A percentile compares a stretch with the other conserved stretches of the same genome.
These are phyloP conservation scores for Microbotryomycetes sp. DNA, from an alignment of 1,284 basidiomycete species.

Conservation along the genomic window DNA sequence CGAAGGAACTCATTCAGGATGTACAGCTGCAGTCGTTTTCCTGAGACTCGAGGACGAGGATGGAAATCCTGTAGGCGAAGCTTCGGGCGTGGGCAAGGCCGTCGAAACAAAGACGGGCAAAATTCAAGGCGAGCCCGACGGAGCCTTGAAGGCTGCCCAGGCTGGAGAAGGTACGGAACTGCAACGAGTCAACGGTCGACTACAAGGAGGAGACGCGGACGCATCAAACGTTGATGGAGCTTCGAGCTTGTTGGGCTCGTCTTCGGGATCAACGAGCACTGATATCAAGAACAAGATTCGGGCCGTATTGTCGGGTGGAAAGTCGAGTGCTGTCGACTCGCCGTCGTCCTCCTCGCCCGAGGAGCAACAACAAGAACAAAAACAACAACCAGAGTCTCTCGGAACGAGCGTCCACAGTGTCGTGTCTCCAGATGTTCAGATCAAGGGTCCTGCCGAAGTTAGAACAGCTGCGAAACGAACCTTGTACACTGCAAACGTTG, in stretches of 20 bases:
- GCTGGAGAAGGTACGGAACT: slow-evolving; percentile 10
- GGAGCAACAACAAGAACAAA: neutral
- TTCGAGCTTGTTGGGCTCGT: neutral
- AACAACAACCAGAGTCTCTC: neutral
- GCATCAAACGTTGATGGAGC: neutral
- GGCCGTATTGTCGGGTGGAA: slow-evolving; percentile 6
- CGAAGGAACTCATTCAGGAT: slow-evolving; percentile 90
- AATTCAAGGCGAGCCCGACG: slow-evolving; percentile 5
- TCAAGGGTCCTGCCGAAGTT: slow-evolving; percentile 19
- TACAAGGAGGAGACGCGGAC: neutral
- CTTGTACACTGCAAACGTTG: slow-evolving; percentile 93
- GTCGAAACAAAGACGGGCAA: slow-evolving; percentile 1
- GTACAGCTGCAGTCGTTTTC: slow-evolving; percentile 96
- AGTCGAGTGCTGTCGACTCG: neutral
- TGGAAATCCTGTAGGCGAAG: slow-evolving; percentile 35
- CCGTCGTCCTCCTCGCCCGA: neutral
- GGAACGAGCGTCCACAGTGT: neutral
- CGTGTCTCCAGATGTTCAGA: slow-evolving; percentile 9
- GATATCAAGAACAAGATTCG: slow-evolving; percentile 9
- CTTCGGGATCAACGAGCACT: neutral
- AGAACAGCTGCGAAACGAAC: slow-evolving; percentile 49
- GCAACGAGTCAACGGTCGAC: neutral
- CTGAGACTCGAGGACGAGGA: slow-evolving; percentile 77
- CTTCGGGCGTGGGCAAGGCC: slow-evolving; percentile 12
- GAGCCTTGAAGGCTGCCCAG: slow-evolving; percentile 15